Evolutionary conservation across 228 moss, liverwort and hornwort genomes (phyloP).

Genomic region (Sphagnum fallax): DNA sequence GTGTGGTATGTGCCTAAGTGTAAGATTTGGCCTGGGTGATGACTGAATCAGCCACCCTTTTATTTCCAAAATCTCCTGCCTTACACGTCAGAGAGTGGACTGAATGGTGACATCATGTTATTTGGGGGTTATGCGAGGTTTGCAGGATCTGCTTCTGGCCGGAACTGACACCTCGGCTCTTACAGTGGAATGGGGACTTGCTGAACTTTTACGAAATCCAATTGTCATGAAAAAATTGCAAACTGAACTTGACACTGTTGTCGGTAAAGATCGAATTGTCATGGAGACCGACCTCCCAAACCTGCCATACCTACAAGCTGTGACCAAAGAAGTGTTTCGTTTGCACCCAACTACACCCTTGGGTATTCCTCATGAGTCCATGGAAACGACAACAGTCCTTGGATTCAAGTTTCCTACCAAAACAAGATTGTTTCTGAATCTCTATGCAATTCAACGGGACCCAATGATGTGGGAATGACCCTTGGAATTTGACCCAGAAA

Average conservation of each 20-base stretch:
- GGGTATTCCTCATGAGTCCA: background rate
- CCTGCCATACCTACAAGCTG: background rate
- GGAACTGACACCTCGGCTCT: background rate
- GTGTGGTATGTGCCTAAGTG: background rate
- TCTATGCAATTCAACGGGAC: background rate
- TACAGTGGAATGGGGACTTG: conserved; percentile 1
- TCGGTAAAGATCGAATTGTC: background rate
- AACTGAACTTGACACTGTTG: background rate
- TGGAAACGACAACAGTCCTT: background rate
- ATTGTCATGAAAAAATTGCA: background rate
- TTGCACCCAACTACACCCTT: background rate
- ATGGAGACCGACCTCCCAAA: background rate
- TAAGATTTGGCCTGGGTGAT: background rate
- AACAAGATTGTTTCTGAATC: background rate
- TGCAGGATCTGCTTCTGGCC: background rate
- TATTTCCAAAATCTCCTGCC: background rate
- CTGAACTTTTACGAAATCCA: background rate
- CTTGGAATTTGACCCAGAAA: background rate
- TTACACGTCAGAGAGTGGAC: background rate
- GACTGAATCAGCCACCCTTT: background rate
- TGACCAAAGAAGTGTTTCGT: background rate
- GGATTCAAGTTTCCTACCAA: background rate
- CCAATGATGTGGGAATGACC: background rate
- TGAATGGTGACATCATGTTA: background rate
- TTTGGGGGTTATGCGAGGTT: background rate